phyloP scores from a whole-genome alignment of 768 basidiomycete species.

The Auricularia cornea region DNA sequence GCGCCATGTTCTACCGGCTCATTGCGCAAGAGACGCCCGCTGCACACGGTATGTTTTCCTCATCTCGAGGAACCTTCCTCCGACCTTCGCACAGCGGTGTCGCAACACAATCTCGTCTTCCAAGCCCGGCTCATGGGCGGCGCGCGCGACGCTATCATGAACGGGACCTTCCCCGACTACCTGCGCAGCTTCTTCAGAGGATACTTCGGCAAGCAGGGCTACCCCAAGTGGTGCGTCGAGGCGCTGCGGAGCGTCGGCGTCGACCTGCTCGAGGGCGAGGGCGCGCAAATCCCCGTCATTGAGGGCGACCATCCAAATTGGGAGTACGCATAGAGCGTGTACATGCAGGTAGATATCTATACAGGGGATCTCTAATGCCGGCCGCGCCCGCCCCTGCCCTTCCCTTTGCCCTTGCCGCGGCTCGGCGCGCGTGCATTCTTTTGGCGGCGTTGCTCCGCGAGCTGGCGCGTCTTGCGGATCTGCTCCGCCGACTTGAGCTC shows the following conservation, averaged over 20 bases:
- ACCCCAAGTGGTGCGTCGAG: slow-evolving; percentile 85
- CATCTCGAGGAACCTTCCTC: background rate
- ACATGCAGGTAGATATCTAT: background rate
- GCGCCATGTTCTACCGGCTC: slow-evolving; percentile 69
- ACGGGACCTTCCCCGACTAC: slow-evolving; percentile 71
- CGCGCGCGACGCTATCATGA: slow-evolving; percentile 71
- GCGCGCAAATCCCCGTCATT: slow-evolving; percentile 31
- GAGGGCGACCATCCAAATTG: slow-evolving; percentile 37
- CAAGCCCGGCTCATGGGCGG: slow-evolving; percentile 85
- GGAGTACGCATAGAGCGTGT: slow-evolving; percentile 42
- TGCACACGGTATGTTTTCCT: slow-evolving; percentile 58
- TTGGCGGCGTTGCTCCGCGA: slow-evolving; percentile 53
- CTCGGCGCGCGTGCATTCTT: slow-evolving; percentile 57
- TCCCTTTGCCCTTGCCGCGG: slow-evolving; percentile 28
- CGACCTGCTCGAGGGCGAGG: slow-evolving; percentile 65
- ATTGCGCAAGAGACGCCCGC: slow-evolving; percentile 74
- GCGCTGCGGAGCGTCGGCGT: slow-evolving; percentile 77
- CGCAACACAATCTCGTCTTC: slow-evolving; percentile 77
- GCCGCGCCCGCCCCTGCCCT: background rate
- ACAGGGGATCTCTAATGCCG: too few species aligned
- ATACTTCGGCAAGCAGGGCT: slow-evolving; percentile 71
- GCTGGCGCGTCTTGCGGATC: slow-evolving; percentile 68
- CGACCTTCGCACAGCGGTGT: slow-evolving; percentile 46
- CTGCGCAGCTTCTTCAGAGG: slow-evolving; percentile 63
- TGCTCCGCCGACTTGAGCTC: slow-evolving; percentile 85